phyloP scores from a whole-genome alignment of 768 basidiomycete genomes.

The Hygrophoropsis aurantiaca region DNA sequence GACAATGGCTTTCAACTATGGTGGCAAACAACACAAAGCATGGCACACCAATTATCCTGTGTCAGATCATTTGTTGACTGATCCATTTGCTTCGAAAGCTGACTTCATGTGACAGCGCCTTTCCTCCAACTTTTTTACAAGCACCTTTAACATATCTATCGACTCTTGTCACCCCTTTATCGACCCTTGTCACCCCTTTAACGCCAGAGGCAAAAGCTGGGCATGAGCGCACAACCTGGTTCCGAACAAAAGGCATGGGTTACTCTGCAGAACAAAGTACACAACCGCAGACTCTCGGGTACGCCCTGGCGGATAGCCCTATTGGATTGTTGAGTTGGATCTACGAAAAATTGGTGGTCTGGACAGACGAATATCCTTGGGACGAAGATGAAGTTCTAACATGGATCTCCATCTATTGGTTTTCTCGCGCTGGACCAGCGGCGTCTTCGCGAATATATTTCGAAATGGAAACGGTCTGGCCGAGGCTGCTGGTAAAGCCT shows the following conservation, averaged over 20 bases:
- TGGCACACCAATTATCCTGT: slow-evolving; percentile 32
- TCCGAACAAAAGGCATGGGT: slow-evolving; percentile 30
- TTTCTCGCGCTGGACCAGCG: slow-evolving; percentile 30
- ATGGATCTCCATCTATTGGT: slow-evolving; percentile 33
- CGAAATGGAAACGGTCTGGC: slow-evolving; percentile 3
- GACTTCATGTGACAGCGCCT: not conserved
- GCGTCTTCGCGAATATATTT: slow-evolving; percentile 18
- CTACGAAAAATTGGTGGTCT: slow-evolving; percentile 44
- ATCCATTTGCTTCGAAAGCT: not conserved
- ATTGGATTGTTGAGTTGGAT: slow-evolving; percentile 49
- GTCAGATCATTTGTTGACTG: slow-evolving; percentile 14
- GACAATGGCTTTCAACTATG: slow-evolving; percentile 21
- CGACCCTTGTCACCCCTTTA: slow-evolving; percentile 29
- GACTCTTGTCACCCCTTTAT: slow-evolving; percentile 30
- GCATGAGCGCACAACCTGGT: slow-evolving; percentile 28
- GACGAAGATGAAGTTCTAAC: slow-evolving; percentile 48
- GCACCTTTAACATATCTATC: slow-evolving; percentile 21
- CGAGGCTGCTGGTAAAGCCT: no score
- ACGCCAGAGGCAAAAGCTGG: slow-evolving; percentile 36
- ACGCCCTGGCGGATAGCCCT: slow-evolving; percentile 52
- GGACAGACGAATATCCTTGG: slow-evolving; percentile 52
- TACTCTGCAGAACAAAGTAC: slow-evolving; percentile 43
- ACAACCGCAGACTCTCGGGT: slow-evolving; percentile 48
- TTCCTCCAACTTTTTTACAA: not conserved
- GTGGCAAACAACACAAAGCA: slow-evolving; percentile 29